Percentiles rank a stretch among this genome's conserved stretches.
These are phyloP conservation scores for Borovskyia barvae DNA, from an alignment of 208 protist genomes.

Conservation along the genomic window DNA sequence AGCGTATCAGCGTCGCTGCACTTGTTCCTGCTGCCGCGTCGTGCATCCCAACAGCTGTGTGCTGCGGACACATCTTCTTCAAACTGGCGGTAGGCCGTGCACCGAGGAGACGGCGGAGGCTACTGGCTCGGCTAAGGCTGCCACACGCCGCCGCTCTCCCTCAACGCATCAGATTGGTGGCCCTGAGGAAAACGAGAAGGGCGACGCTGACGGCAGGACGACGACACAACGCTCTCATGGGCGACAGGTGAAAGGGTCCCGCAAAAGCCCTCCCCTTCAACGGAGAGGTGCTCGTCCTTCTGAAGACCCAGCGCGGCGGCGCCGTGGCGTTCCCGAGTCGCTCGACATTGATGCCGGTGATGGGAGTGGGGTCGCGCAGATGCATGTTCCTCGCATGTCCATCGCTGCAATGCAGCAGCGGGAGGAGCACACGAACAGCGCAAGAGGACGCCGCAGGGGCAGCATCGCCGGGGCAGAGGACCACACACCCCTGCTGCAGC, in stretches of 20 bases:
- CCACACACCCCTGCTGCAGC: not conserved
- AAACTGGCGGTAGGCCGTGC: conserved; percentile 16
- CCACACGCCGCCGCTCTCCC: not conserved
- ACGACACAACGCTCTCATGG: not conserved
- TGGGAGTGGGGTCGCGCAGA: conserved; percentile 13
- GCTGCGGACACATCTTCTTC: conserved; percentile 52
- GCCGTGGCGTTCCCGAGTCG: not conserved
- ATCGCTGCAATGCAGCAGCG: conserved; percentile 40
- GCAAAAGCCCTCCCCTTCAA: too few relatives aligned
- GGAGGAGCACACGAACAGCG: too few relatives aligned
- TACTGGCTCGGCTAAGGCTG: not conserved
- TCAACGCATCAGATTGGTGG: not conserved
- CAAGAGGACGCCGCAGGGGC: not conserved
- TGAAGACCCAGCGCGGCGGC: conserved; percentile 1
- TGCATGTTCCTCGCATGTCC: conserved; percentile 28
- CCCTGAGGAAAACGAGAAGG: not conserved
- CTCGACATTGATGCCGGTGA: not conserved
- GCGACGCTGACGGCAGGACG: not conserved
- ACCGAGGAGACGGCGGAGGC: not conserved
- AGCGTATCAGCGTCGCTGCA: conserved; percentile 57
- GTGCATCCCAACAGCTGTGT: conserved; percentile 63
- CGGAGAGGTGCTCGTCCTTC: not conserved
- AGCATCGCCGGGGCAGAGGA: not conserved
- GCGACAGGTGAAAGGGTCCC: too few relatives aligned
- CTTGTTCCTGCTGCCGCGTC: conserved; percentile 56